Percentiles rank a stretch among this genome's conserved stretches.
Conservation (phyloP, 2,329 filamentous ascomycete species). For the Calonectria pseudoturangicola region DNA sequence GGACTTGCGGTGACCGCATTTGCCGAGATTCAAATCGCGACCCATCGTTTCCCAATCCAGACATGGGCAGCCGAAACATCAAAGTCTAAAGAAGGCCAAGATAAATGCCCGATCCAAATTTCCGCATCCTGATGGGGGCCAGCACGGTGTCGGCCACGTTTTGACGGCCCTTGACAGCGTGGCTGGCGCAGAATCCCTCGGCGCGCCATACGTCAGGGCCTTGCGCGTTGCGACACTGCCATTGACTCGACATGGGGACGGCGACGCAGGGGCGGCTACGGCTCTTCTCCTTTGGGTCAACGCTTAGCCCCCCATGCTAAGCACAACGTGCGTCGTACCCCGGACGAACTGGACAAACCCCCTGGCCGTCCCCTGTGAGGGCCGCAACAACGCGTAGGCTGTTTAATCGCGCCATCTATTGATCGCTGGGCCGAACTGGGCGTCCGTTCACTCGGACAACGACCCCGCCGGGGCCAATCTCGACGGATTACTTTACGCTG, state of each 20-base stretch:
- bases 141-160: neutral
- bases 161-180: neutral
- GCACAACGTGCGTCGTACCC: slow-evolving; percentile 7
- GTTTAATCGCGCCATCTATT: slow-evolving; percentile 22
- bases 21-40: slow-evolving; percentile 24
- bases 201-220: neutral
- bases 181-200: neutral
- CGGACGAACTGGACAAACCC: neutral
- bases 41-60: slow-evolving; percentile 11
- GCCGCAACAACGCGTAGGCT: neutral
- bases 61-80: slow-evolving; percentile 13
- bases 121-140: neutral
- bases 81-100: slow-evolving; percentile 16
- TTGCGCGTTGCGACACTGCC: neutral
- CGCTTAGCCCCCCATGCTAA: slow-evolving; percentile 14
- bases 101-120: slow-evolving; percentile 21
- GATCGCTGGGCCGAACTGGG: neutral
- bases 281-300: neutral
- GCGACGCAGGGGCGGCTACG: slow-evolving; percentile 7
- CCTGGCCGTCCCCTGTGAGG: slow-evolving; percentile 9
- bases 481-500: slow-evolving; percentile 25
- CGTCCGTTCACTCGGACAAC: slow-evolving; percentile 20
- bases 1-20: slow-evolving; percentile 12
- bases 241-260: neutral
- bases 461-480: slow-evolving; percentile 13